These are phyloP conservation scores for Euryodendron excelsum DNA, from an alignment of 148 eudicot genomes.

Conservation along the genomic window DNA sequence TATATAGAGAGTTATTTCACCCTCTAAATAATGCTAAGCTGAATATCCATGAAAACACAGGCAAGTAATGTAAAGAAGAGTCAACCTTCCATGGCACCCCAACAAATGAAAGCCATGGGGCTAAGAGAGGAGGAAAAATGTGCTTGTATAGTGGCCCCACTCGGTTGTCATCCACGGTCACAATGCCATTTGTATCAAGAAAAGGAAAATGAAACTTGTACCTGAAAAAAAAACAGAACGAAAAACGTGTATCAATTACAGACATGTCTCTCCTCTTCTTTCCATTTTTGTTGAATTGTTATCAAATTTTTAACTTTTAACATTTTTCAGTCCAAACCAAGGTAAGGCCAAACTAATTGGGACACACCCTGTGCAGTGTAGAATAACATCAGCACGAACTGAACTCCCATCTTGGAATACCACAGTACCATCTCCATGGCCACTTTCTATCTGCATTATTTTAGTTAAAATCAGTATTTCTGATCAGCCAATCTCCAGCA, in stretches of 20 bases:
- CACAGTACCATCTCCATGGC: constrained; percentile 61
- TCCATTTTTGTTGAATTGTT: neutral
- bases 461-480: too few relatives aligned
- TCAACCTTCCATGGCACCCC: constrained; percentile 89
- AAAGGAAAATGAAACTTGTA: constrained; percentile 90
- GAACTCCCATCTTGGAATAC: constrained; percentile 57
- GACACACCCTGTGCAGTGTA: constrained; percentile 90
- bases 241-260: neutral
- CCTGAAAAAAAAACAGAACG: constrained; percentile 34
- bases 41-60: neutral
- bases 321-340: neutral
- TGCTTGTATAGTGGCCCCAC: constrained; percentile 96
- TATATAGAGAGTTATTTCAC: neutral
- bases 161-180: constrained; percentile 77
- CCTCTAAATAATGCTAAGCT: neutral
- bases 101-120: constrained; percentile 85
- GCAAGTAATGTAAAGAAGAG: neutral
- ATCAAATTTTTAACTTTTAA: neutral
- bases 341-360: neutral
- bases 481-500: too few relatives aligned
- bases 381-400: constrained; percentile 65
- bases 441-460: constrained; percentile 62
- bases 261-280: too few relatives aligned
- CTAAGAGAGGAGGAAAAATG: constrained; percentile 75
- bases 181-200: constrained; percentile 52